These are phyloP conservation scores for Sporothrix pseudoabietina DNA, from an alignment of 2,329 filamentous ascomycete genomes.

Conservation along the genomic window DNA sequence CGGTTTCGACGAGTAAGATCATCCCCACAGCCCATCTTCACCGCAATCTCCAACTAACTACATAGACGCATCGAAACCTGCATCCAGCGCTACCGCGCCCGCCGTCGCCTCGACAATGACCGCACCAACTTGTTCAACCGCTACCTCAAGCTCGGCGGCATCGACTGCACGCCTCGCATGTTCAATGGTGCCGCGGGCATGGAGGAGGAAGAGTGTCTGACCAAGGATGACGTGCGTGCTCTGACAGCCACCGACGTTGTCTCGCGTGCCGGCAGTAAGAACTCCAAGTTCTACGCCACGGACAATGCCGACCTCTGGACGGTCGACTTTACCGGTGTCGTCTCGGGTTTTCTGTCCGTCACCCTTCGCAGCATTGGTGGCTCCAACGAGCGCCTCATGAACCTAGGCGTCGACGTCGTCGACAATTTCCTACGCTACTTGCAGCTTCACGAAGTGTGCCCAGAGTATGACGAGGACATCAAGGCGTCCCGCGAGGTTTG, in stretches of 20 bases:
- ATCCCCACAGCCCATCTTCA: slow-evolving; percentile 47
- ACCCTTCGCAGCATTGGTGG: slow-evolving; percentile 60
- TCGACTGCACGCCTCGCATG: slow-evolving; percentile 59
- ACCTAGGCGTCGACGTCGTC: slow-evolving; percentile 67
- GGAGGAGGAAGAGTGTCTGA: slow-evolving; percentile 56
- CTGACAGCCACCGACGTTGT: slow-evolving; percentile 66
- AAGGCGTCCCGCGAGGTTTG: slow-evolving; percentile 67
- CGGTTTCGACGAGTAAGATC: slow-evolving; percentile 31
- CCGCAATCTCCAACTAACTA: slow-evolving; percentile 15
- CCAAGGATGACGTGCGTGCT: slow-evolving; percentile 64
- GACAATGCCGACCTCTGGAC: slow-evolving; percentile 61
- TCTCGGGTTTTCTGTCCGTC: slow-evolving; percentile 73
- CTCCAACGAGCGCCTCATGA: slow-evolving; percentile 57
- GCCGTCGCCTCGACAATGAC: slow-evolving; percentile 69
- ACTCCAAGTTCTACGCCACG: slow-evolving; percentile 54
- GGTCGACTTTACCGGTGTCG: slow-evolving; percentile 79
- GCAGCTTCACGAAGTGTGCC: slow-evolving; percentile 79
- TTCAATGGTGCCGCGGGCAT: slow-evolving; percentile 63
- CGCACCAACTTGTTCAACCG: slow-evolving; percentile 70
- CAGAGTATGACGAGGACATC: slow-evolving; percentile 73
- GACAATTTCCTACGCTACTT: slow-evolving; percentile 89
- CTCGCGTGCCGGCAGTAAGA: slow-evolving; percentile 45
- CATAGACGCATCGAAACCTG: slow-evolving; percentile 78
- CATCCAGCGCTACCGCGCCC: slow-evolving; percentile 77
- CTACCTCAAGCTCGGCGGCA: slow-evolving; percentile 80